Evolutionary conservation across 306 rosid species (phyloP).

Genomic region (Hippophae gyantsensis): DNA sequence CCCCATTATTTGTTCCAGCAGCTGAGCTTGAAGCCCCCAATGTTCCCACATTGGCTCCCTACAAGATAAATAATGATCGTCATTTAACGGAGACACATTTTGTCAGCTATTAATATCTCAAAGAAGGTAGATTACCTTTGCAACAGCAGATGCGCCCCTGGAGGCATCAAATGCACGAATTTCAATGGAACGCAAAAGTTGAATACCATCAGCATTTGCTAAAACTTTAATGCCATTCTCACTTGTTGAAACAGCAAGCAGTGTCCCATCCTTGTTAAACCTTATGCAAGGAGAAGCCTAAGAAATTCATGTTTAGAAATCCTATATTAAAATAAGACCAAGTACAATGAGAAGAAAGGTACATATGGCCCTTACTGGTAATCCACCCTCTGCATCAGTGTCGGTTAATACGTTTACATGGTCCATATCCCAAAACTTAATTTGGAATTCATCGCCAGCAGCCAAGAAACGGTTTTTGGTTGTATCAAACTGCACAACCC

Average conservation of each 20-base stretch:
- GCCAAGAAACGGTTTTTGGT: conserved; percentile 24
- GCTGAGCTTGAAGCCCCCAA: conserved; percentile 8
- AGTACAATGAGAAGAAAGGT: neutral
- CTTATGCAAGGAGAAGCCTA: conserved; percentile 35
- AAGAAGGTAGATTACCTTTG: neutral
- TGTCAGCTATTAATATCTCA: neutral
- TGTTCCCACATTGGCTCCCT: conserved; percentile 5
- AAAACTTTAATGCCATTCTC: conserved; percentile 39
- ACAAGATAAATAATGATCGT: conserved; percentile 2
- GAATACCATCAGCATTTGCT: conserved; percentile 13
- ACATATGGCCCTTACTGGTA: conserved; percentile 19
- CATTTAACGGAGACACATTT: neutral
- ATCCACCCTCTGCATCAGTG: conserved; percentile 22
- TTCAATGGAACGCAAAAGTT: conserved; percentile 5
- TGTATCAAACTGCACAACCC: conserved; percentile 26
- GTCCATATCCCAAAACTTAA: conserved; percentile 47
- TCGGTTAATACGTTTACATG: conserved; percentile 14
- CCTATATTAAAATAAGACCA: neutral
- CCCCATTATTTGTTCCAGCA: conserved; percentile 1
- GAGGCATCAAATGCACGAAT: neutral
- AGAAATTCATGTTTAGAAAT: neutral
- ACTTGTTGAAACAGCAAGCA: conserved; percentile 39
- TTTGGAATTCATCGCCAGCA: conserved; percentile 28
- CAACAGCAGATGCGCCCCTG: neutral
- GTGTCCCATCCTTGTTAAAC: conserved; percentile 37